Percentiles rank a stretch among this genome's conserved stretches.
These are phyloP conservation scores for Fusarium gaditjirri DNA, from an alignment of 2,329 filamentous ascomycete genomes.

Conservation along the genomic window DNA sequence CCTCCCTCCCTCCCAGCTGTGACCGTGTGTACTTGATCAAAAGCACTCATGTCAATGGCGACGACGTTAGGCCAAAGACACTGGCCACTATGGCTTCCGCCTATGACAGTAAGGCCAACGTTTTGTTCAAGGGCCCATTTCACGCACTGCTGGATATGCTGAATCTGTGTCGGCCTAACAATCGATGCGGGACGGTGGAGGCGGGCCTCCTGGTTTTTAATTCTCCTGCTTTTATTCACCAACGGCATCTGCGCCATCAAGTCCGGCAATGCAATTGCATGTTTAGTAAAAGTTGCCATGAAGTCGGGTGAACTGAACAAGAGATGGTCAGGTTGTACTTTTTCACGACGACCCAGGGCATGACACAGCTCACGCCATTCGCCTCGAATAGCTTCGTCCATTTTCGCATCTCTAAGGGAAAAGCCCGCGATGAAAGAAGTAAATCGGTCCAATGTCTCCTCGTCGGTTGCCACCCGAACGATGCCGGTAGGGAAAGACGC, in stretches of 20 bases:
- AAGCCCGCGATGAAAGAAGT: constrained; percentile 63
- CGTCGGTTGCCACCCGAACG: constrained; percentile 55
- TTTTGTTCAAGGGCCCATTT: constrained; percentile 63
- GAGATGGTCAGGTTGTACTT: constrained; percentile 52
- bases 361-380: constrained; percentile 65
- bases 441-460: constrained; percentile 61
- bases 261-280: constrained; percentile 57
- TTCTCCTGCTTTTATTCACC: constrained; percentile 34
- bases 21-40: constrained; percentile 61
- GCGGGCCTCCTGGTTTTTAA: constrained; percentile 65
- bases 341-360: constrained; percentile 53
- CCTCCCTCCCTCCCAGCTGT: constrained; percentile 52
- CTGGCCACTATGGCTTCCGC: constrained; percentile 71
- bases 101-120: constrained; percentile 61
- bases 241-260: constrained; percentile 56
- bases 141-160: constrained; percentile 66
- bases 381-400: constrained; percentile 47
- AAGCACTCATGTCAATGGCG: constrained; percentile 69
- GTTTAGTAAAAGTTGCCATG: constrained; percentile 62
- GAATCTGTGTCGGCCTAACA: constrained; percentile 57
- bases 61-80: constrained; percentile 65
- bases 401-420: constrained; percentile 46
- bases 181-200: constrained; percentile 55
- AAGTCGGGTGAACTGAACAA: constrained; percentile 60
- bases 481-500: constrained; percentile 60